Evolutionary conservation across 73 alveolate genomes (phyloP), one percentile per base, ranked within the genome.

Genomic region (Blepharisma japonicum): DNA sequence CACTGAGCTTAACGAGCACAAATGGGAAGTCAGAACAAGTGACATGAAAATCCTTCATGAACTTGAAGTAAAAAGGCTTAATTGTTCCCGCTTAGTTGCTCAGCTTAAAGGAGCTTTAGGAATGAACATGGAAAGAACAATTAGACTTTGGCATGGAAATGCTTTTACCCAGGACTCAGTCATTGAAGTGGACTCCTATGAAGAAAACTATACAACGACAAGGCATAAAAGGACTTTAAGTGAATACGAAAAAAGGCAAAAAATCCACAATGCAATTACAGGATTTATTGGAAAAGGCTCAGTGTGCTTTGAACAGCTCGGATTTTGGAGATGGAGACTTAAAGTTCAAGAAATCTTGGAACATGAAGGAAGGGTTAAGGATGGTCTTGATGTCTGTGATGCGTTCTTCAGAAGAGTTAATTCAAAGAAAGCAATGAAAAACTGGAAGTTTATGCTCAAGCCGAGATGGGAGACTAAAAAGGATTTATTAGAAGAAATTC

Each of bases 281-380:
- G 74, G 47, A 14, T 14, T 61, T 9, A 61, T 61, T 18, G n/a
- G 14, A 9, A 61, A 61, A 61, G 74, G 47, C 23, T n/a, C 74
- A 9, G 47, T 39, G 47, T 14, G 14, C 2, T 14, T 61, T 25
- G 74, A 61, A 61, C 74, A 61, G 47, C 14, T 25, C 46, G 74
- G 47, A 8, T 61, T 61, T 25, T 61, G 74, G 74, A 61, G 74
- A 39, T 61, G 74, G 74, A 61, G 23, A 39, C 23, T 61, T 25
- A 61, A n/a, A 25, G 23, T 61, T n/a, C 74, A 61, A 61, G 74
- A 14, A 14, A 39, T 39, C 23, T 14, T 8, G 47, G 74, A 61
- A 18, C 0, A 25, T 8, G 74, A 61, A 18, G 18, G 23, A 25
- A n/a, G 74, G 14, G n/a, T 61, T 20, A 61, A 61, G 23, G 47